phyloP scores from a whole-genome alignment of 2,329 filamentous ascomycete genomes.

The Thielaviopsis musarum region DNA sequence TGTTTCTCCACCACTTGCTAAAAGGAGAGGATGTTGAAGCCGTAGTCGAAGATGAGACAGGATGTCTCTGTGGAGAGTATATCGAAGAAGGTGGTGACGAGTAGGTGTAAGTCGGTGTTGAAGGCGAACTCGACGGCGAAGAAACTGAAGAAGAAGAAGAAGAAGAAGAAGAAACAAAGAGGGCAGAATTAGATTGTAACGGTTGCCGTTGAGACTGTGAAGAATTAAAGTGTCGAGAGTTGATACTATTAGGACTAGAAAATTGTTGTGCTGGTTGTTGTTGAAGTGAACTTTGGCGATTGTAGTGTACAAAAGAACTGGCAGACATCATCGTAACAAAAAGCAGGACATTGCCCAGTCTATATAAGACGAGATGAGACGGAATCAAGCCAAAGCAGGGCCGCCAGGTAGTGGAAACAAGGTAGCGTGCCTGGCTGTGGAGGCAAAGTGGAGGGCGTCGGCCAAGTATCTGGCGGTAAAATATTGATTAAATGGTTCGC shows the following conservation, averaged over 20 bases:
- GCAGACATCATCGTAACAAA: conserved; percentile 14
- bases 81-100: neutral
- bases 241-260: neutral
- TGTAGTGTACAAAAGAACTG: conserved; percentile 14
- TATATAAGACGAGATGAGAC: conserved; percentile 6
- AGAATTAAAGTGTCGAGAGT: neutral
- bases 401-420: neutral
- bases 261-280: neutral
- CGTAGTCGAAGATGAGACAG: conserved; percentile 6
- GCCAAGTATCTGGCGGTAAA: neutral
- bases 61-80: neutral
- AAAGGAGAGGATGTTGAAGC: conserved; percentile 2
- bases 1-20: conserved; percentile 7
- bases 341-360: conserved; percentile 9
- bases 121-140: neutral
- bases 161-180: neutral
- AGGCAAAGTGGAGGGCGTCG: neutral
- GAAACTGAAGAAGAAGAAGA: neutral
- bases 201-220: neutral
- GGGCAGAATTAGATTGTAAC: neutral
- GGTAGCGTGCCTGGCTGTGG: conserved; percentile 1
- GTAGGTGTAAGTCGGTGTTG: neutral
- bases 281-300: neutral
- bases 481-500: neutral
- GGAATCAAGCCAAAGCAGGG: neutral